Evolutionary conservation across 2,329 filamentous ascomycete genomes (phyloP).

Genomic region (Cytospora leucostoma): DNA sequence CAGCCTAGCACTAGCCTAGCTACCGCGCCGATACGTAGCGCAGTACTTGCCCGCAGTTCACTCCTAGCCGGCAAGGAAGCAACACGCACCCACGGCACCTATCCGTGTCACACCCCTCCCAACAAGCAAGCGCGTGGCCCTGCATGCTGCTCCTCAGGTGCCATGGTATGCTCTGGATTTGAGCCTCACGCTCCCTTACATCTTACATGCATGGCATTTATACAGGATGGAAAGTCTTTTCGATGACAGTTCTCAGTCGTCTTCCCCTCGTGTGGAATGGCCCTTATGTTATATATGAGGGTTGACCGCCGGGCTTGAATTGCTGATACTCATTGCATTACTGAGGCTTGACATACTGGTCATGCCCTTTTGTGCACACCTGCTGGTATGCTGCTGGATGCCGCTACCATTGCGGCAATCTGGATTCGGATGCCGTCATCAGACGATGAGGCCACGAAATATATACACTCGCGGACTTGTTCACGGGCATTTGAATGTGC

Average conservation of each 20-base stretch:
- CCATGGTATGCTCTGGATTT: slow-evolving; percentile 34
- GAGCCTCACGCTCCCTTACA: slow-evolving; percentile 37
- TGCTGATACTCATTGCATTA: neutral
- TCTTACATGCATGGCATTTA: slow-evolving; percentile 37
- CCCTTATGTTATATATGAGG: neutral
- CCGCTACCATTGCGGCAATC: slow-evolving; percentile 7
- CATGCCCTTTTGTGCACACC: slow-evolving; percentile 18
- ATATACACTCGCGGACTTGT: neutral
- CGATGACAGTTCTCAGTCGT: neutral
- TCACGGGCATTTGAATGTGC: neutral
- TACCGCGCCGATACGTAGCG: slow-evolving; percentile 5
- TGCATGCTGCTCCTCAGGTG: slow-evolving; percentile 27
- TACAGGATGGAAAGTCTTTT: slow-evolving; percentile 22
- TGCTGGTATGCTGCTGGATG: slow-evolving; percentile 12
- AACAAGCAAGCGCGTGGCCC: slow-evolving; percentile 9
- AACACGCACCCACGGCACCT: slow-evolving; percentile 14
- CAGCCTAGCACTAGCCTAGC: no score
- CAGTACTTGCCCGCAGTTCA: neutral
- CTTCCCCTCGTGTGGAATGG: neutral
- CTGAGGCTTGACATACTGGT: neutral
- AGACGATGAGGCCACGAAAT: slow-evolving; percentile 14
- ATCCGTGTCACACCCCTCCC: slow-evolving; percentile 14
- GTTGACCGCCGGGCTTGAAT: neutral
- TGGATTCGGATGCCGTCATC: slow-evolving; percentile 6
- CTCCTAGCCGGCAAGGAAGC: slow-evolving; percentile 1